Evolutionary conservation across 2,329 filamentous ascomycete genomes (phyloP).

Genomic region (Fusarium denticulatum): DNA sequence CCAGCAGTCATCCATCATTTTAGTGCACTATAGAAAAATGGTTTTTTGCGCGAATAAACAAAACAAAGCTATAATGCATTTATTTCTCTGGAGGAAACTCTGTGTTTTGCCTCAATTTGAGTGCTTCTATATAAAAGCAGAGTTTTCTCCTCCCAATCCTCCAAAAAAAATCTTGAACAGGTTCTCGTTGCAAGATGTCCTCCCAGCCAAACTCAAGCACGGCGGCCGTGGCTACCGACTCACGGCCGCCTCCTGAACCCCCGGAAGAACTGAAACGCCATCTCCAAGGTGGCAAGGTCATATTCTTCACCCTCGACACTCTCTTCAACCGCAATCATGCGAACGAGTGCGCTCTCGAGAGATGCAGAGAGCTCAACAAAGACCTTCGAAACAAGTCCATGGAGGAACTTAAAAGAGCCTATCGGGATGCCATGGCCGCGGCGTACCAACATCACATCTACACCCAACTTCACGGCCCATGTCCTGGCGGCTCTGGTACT

Average conservation of each 20-base stretch:
- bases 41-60: not conserved
- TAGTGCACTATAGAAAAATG: no score
- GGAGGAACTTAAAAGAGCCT: not conserved
- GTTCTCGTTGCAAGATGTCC: accelerated
- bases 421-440: not conserved
- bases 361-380: accelerated
- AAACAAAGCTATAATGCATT: not conserved
- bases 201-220: not conserved
- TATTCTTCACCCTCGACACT: not conserved
- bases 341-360: not conserved
- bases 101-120: accelerated
- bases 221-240: not conserved
- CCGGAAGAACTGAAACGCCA: accelerated
- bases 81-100: not conserved
- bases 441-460: not conserved
- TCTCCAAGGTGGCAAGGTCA: not conserved
- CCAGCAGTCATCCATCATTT: not conserved
- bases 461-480: no score
- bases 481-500: no score
- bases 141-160: accelerated
- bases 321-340: not conserved
- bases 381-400: not conserved
- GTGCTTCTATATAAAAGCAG: not conserved
- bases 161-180: not conserved
- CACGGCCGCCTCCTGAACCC: not conserved